These are phyloP conservation scores for Alloteropsis semialata DNA, from an alignment of 176 grass and related monocot species.

Conservation along the genomic window DNA sequence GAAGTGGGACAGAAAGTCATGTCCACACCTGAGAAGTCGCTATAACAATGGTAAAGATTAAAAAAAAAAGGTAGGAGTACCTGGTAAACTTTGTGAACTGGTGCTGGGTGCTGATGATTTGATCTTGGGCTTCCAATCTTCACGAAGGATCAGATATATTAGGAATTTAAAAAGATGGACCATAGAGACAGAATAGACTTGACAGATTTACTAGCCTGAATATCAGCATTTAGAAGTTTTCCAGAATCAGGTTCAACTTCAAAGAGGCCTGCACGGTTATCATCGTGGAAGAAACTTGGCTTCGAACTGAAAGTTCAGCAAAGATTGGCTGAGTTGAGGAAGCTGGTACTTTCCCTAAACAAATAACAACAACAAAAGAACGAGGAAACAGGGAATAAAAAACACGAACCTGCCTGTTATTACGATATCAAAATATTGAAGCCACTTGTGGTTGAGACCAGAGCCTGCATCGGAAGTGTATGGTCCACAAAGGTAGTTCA, in stretches of 20 bases:
- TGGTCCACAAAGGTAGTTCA: slow-evolving; percentile 89
- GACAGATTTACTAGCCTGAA: slow-evolving; percentile 61
- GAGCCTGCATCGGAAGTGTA: slow-evolving; percentile 48
- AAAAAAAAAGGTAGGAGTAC: slow-evolving; percentile 43
- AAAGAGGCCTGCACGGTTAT: slow-evolving; percentile 81
- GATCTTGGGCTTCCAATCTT: slow-evolving; percentile 78
- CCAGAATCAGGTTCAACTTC: slow-evolving; percentile 98
- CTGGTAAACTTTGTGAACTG: slow-evolving; percentile 85
- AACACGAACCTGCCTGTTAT: slow-evolving; percentile 85
- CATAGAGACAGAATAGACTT: not conserved
- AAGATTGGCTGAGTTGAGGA: slow-evolving; percentile 1
- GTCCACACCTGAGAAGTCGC: not conserved
- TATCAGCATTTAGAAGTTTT: slow-evolving; percentile 95
- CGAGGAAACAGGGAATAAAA: not conserved
- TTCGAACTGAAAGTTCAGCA: slow-evolving; percentile 64
- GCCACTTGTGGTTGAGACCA: slow-evolving; percentile 68
- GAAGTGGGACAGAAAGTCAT: not conserved
- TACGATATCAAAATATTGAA: slow-evolving; percentile 93
- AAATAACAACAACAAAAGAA: slow-evolving; percentile 16
- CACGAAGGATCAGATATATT: slow-evolving; percentile 13
- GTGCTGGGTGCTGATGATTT: slow-evolving; percentile 34
- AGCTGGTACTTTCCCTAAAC: slow-evolving; percentile 10
- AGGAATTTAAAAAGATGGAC: slow-evolving; percentile 25
- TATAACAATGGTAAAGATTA: not conserved
- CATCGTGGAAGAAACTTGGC: slow-evolving; percentile 95